Base-by-base conservation (phyloP, 192 early-diverging fungal species). In the Backusella circina region DNA sequence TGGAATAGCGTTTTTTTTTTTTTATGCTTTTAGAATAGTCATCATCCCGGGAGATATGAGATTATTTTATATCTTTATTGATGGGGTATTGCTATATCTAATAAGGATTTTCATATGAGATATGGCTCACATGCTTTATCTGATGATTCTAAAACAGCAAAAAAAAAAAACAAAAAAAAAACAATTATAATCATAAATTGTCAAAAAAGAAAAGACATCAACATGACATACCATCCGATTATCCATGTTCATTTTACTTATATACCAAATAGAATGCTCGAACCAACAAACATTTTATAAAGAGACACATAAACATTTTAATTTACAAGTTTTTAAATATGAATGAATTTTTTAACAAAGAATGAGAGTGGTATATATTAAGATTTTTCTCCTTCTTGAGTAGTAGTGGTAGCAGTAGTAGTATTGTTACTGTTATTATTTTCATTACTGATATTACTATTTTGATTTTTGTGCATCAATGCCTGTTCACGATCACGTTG, bases 401-500 rank as follows among this genome's bases (percentile, higher is more conserved):
- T 0, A 9, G 54, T 57, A 12, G 54, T 13, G 13, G 21, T 28
- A 26, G 54, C 26, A 2, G 50, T 26, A 23, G 51, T 5, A n/a
- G 15, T 51, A 23, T 15, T 7, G n/a, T 15, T 51, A 23, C 0
- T 28, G 8, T 61, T 61, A 61, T 61, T 61, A 28, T 61, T 61
- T 28, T 26, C 26, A 28, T 26, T 61, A 4, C n/a, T 61, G 12
- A 13, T 61, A 2, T 28, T 28, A 28, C 23, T 61, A 61, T 3
- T 61, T 61, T 61, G 54, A 61, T 13, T 61, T 74, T 74, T 74
- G 41, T 74, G 73, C 13, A 32, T n/a, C 12, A 33, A 10, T 23
- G 79, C 79, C 26, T 80, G 74, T 36, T 76, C 71, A 64, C 79
- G 79, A 37, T 80, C 79, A 18, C 39, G 41, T 31, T 67, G 35